A percentile compares a stretch with the other conserved stretches of the same genome.
Evolutionary conservation across 352 stramenopile genomes (phyloP).

Genomic region (Chrysophaeum taylorii): DNA sequence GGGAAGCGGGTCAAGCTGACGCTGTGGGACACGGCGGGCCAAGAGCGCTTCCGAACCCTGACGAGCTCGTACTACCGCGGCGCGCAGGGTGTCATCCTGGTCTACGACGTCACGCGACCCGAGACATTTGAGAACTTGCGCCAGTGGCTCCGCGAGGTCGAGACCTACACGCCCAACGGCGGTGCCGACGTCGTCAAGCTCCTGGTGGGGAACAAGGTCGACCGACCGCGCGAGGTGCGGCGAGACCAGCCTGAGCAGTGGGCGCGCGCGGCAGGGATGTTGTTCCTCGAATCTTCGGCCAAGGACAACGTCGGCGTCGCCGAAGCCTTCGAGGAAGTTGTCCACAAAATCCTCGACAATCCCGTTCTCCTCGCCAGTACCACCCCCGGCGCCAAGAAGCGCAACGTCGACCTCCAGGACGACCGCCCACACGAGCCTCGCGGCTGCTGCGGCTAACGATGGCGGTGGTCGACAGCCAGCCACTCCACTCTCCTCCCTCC

Average conservation of each 20-base stretch:
- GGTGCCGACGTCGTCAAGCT: conserved; percentile 91
- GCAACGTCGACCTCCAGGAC: neutral
- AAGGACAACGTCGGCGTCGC: conserved; percentile 21
- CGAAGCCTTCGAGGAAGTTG: conserved; percentile 86
- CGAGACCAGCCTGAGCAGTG: conserved; percentile 85
- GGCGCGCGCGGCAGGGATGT: conserved; percentile 88
- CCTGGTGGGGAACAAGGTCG: conserved; percentile 89
- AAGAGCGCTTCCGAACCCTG: conserved; percentile 93
- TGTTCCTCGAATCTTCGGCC: conserved; percentile 81
- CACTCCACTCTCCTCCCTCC: too few species aligned
- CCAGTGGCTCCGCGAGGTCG: conserved; percentile 93
- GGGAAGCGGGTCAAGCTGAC: conserved; percentile 91
- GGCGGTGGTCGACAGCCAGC: too few species aligned
- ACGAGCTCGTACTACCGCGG: conserved; percentile 94
- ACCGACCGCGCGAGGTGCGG: conserved; percentile 78
- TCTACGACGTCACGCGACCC: conserved; percentile 51
- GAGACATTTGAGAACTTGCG: conserved; percentile 96
- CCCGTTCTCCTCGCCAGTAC: conserved; percentile 45
- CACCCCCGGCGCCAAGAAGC: neutral
- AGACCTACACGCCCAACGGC: conserved; percentile 85
- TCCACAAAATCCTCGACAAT: conserved; percentile 84
- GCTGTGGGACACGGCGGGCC: conserved; percentile 95
- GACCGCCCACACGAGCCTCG: neutral
- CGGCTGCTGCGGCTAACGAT: too few species aligned
- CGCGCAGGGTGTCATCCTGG: conserved; percentile 89